phyloP scores from a whole-genome alignment of 345 rosid genomes.

The Eucalyptus marginata region DNA sequence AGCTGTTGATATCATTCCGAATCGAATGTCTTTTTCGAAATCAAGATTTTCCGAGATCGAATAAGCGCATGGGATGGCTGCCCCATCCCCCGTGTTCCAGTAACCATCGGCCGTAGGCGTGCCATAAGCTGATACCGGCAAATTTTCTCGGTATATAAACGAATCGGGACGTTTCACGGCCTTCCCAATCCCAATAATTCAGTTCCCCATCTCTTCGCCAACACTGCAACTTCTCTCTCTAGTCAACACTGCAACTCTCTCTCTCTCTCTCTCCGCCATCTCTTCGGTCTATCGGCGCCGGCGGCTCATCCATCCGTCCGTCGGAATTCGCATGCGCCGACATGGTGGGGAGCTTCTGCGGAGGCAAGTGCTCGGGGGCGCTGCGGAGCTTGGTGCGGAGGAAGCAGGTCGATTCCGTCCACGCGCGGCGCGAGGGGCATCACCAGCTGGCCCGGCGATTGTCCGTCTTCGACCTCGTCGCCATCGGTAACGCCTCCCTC shows the following conservation, averaged over 20 bases:
- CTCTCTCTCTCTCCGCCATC: background rate
- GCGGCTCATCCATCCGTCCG: background rate
- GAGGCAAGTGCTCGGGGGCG: background rate
- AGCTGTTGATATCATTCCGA: background rate
- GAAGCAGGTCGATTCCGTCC: constrained; percentile 67
- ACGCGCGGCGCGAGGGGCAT: constrained; percentile 7
- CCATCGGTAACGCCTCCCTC: constrained; percentile 40
- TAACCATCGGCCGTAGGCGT: background rate
- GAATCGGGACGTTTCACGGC: background rate
- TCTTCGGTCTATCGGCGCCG: background rate
- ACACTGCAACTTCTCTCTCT: background rate
- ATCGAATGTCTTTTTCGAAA: background rate
- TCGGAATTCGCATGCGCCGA: background rate
- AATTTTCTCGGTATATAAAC: background rate
- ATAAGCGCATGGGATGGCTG: background rate
- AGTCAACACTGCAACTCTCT: background rate
- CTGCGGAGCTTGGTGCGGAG: constrained; percentile 50
- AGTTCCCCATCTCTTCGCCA: background rate
- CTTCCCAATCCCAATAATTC: background rate
- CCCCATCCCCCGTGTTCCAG: background rate
- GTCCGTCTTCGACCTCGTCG: constrained; percentile 52
- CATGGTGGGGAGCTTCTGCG: background rate
- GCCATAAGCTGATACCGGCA: background rate
- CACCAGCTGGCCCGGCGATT: constrained; percentile 52
- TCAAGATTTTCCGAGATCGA: background rate